Conservation (phyloP, 305 asterid genomes). For the Andrographis paniculata region DNA sequence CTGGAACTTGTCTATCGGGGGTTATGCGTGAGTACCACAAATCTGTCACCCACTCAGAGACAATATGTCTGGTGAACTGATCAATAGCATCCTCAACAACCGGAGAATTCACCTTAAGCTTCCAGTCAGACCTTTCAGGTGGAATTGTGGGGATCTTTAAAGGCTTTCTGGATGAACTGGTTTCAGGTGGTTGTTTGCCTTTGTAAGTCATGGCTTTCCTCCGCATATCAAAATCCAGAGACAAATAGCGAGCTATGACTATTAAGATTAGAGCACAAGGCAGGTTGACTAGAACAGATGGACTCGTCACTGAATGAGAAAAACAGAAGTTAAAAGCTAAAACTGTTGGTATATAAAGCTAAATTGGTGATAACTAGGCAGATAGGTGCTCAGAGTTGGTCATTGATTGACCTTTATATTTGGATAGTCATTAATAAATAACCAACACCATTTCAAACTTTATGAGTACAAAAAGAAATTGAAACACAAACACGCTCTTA, state of each 20-base stretch:
- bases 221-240: conserved; percentile 75
- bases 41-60: conserved; percentile 96
- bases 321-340: conserved; percentile 18
- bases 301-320: conserved; percentile 70
- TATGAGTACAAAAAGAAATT: conserved; percentile 8
- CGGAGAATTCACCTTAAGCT: conserved; percentile 83
- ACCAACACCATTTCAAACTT: conserved; percentile 5
- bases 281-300: conserved; percentile 82
- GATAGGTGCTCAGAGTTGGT: not conserved
- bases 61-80: conserved; percentile 74
- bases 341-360: conserved; percentile 10
- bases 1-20: conserved; percentile 85
- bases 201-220: conserved; percentile 75
- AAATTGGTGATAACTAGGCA: not conserved
- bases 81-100: conserved; percentile 91
- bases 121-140: conserved; percentile 66
- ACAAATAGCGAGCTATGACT: conserved; percentile 60
- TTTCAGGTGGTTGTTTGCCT: conserved; percentile 41
- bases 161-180: conserved; percentile 31
- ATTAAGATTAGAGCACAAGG: conserved; percentile 73
- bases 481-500: conserved; percentile 7
- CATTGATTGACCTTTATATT: not conserved
- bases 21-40: conserved; percentile 96
- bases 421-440: not conserved
- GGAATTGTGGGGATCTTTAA: conserved; percentile 28